phyloP scores from a whole-genome alignment of 202 grass and related monocot genomes.

The Panicum virgatum region DNA sequence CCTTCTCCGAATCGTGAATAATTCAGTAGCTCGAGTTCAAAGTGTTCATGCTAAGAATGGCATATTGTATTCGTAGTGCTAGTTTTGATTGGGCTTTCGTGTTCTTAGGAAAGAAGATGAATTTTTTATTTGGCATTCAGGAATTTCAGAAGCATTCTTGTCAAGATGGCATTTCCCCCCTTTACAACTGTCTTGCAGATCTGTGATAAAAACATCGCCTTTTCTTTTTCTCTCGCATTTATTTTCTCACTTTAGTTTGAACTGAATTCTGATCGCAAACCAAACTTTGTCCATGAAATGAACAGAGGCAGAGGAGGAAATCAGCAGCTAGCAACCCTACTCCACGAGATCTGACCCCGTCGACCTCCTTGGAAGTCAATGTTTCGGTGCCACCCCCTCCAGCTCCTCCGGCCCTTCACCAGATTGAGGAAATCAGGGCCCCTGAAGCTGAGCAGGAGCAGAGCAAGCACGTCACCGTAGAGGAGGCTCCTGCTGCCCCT shows the following conservation, averaged over 20 bases:
- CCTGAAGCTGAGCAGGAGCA: constrained; percentile 72
- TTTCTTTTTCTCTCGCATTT: constrained; percentile 4
- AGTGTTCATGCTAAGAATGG: neutral
- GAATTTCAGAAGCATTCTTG: neutral
- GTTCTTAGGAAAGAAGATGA: constrained; percentile 2
- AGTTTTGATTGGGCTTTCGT: neutral
- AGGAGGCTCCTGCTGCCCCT: constrained; percentile 21
- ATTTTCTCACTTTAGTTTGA: constrained; percentile 8
- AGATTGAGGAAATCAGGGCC: constrained; percentile 60
- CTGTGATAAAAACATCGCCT: neutral
- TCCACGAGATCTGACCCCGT: constrained; percentile 64
- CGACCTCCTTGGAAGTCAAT: constrained; percentile 57
- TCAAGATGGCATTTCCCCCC: neutral
- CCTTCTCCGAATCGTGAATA: neutral
- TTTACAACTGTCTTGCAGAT: neutral
- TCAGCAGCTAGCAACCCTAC: constrained; percentile 41
- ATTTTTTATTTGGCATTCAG: neutral
- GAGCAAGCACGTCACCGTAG: constrained; percentile 52
- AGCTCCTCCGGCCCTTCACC: constrained; percentile 34
- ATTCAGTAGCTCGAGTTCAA: neutral
- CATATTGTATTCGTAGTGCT: neutral
- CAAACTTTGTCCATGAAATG: constrained; percentile 30
- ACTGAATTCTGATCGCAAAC: constrained; percentile 30
- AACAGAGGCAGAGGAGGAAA: constrained; percentile 79
- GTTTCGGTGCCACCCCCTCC: constrained; percentile 47